Base-by-base conservation (phyloP, 495 filamentous ascomycete genomes). In the Penicillium fimorum region DNA sequence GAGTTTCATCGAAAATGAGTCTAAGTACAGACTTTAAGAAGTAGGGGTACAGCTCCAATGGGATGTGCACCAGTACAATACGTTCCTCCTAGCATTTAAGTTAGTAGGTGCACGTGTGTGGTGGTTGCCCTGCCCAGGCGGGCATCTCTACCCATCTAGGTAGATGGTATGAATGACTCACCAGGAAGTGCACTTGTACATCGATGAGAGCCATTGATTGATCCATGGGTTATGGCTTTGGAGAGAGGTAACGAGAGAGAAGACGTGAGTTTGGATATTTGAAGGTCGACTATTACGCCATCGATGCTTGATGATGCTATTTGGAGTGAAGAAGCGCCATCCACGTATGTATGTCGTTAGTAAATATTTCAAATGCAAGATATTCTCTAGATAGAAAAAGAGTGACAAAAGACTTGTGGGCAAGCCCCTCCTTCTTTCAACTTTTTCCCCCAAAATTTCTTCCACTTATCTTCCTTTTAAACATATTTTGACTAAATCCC, bases 61-160 rank as follows among this genome's bases (percentile, higher is more conserved):
- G 92, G 50, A 98, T 95, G 69, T 96, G 92, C 57, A 97, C 90
- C 51, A 98, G 79, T 64, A 84, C 91, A 59, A 97, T 78, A 50
- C 84, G 84, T 60, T 90, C 90, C 60, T 96, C 91, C 94, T 98
- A 76, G 9, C n/a, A 55, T 43, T 43, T 29, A 22, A 25, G 43
- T 53, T 42, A 62, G 32, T n/a, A 24, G 41, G 24, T 10, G 22
- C 2, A 22, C 22, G 2, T 1, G 22, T 22, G 40, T 17, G 25
- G 18, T n/a, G n/a, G n/a, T n/a, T n/a, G n/a, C n/a, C n/a, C n/a
- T n/a, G n/a, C n/a, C n/a, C n/a, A n/a, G n/a, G n/a, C n/a, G n/a
- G n/a, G n/a, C n/a, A n/a, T n/a, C n/a, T n/a, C 6, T 27, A 4
- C 25, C 22, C 22, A 22, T 27, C 25, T 30, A 29, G 30, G 22